These are phyloP conservation scores for Cladosporium sp. DNA, from an alignment of 2,329 filamentous ascomycete species.

Conservation along the genomic window DNA sequence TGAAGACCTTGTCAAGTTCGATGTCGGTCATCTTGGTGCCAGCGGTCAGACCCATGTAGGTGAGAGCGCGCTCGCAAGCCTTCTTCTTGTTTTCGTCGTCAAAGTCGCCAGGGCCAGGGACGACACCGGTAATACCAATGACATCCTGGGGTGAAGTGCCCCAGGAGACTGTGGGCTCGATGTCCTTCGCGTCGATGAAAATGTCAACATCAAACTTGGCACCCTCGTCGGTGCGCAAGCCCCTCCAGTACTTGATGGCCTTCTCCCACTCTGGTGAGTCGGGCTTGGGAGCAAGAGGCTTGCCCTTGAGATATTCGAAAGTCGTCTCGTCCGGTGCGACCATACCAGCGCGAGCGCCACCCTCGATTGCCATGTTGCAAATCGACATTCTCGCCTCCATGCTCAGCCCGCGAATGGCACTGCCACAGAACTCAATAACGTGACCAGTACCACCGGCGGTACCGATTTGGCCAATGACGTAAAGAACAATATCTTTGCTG, in stretches of 20 bases:
- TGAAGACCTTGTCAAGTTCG: constrained; percentile 90
- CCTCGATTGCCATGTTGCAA: constrained; percentile 99
- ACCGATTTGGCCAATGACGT: constrained; percentile 90
- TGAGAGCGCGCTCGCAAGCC: constrained; percentile 73
- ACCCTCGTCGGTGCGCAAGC: constrained; percentile 76
- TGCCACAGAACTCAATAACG: constrained; percentile 97
- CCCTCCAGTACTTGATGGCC: constrained; percentile 83
- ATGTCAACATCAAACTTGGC: constrained; percentile 89
- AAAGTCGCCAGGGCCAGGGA: constrained; percentile 88
- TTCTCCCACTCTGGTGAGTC: constrained; percentile 87
- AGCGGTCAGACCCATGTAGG: constrained; percentile 92
- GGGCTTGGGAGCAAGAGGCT: constrained; percentile 79
- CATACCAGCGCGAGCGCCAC: constrained; percentile 91
- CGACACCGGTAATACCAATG: constrained; percentile 85
- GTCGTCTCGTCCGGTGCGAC: constrained; percentile 91
- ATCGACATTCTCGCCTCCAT: constrained; percentile 99
- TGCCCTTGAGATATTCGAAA: constrained; percentile 91
- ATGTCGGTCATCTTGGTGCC: constrained; percentile 93
- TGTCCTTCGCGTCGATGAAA: constrained; percentile 87
- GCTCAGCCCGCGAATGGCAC: constrained; percentile 80
- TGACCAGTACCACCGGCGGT: constrained; percentile 92
- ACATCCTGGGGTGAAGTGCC: constrained; percentile 96
- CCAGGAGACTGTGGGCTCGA: constrained; percentile 91
- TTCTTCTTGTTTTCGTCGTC: constrained; percentile 73
- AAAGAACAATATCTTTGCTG: constrained; percentile 91